phyloP scores from a whole-genome alignment of 2,329 filamentous ascomycete species.

The Colletotrichum cereale region DNA sequence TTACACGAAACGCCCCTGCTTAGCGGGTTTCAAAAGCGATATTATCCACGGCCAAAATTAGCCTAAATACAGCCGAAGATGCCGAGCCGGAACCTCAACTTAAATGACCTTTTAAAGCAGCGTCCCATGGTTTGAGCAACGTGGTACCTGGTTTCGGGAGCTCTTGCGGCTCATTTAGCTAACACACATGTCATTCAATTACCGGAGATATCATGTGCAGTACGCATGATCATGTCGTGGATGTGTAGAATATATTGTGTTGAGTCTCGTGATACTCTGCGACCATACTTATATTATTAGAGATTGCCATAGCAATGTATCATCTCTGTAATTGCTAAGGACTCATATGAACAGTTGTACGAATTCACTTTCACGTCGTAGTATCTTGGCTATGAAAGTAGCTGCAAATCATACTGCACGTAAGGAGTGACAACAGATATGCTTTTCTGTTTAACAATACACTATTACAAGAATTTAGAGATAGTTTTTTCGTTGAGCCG shows the following conservation, averaged over 20 bases:
- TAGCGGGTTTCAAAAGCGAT: conserved; percentile 26
- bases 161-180: too few species aligned
- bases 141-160: too few species aligned
- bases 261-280: background rate
- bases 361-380: accelerated
- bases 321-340: too few species aligned
- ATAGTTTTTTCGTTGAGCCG: background rate
- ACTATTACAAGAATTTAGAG: background rate
- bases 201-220: background rate
- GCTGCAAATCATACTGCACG: background rate
- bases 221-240: background rate
- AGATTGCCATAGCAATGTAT: too few species aligned
- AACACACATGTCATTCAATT: background rate
- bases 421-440: background rate
- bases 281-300: too few species aligned
- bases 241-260: background rate
- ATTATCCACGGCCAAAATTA: conserved; percentile 7
- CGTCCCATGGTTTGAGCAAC: too few species aligned
- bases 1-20: conserved; percentile 29
- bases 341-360: too few species aligned
- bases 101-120: background rate
- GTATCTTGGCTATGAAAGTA: background rate
- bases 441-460: background rate
- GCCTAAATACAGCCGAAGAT: background rate
- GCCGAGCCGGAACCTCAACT: background rate